A percentile compares a stretch with the other conserved stretches of the same genome.
Evolutionary conservation across 108 stramenopile species (phyloP).

Genomic region (Skeletonema menzelii): DNA sequence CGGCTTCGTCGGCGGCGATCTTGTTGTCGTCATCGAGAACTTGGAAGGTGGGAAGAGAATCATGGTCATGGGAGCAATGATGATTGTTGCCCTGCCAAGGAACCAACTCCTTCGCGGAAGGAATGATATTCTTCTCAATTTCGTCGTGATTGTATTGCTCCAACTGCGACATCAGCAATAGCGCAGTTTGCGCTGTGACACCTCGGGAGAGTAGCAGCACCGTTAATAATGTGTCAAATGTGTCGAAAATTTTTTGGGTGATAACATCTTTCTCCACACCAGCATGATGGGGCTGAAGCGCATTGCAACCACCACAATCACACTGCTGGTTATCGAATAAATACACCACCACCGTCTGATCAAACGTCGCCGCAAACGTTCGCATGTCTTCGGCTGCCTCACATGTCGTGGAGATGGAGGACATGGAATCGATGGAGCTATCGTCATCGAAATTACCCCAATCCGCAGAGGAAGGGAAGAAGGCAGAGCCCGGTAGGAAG

Average conservation of each 20-base stretch:
- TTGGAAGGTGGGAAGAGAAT: neutral
- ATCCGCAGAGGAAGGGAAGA: neutral
- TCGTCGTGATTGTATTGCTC: neutral
- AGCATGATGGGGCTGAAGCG: neutral
- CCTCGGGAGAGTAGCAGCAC: too few species aligned
- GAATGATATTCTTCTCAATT: neutral
- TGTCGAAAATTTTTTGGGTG: too few species aligned
- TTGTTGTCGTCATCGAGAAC: neutral
- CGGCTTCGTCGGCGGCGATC: too few species aligned
- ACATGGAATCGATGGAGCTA: neutral
- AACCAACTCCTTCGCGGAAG: neutral
- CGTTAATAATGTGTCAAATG: too few species aligned
- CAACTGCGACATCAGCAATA: neutral
- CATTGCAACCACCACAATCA: neutral
- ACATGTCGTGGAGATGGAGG: neutral
- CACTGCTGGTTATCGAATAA: neutral
- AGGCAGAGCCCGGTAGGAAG: neutral
- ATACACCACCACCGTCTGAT: neutral
- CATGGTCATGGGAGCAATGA: neutral
- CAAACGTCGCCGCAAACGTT: neutral
- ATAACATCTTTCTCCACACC: neutral
- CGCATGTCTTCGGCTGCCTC: neutral
- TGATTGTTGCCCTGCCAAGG: neutral
- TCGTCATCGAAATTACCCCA: neutral
- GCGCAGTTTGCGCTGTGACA: too few species aligned